Conservation (phyloP, 2,329 filamentous ascomycete genomes). For the Triangularia setosa region DNA sequence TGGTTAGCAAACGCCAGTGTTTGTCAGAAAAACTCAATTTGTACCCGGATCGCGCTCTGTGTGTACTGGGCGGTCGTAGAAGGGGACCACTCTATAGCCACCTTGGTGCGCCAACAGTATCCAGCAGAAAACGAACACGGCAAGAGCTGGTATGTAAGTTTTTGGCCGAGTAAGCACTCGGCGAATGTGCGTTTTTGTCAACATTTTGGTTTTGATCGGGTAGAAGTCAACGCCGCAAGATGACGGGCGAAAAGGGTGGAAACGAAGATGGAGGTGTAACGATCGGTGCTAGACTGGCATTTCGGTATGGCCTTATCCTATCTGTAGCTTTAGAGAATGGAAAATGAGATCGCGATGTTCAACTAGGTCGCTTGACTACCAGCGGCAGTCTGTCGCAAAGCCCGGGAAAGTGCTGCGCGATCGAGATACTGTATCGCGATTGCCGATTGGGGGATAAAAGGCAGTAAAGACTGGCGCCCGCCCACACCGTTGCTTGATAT, state of each 20-base stretch:
- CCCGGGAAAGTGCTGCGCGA: not conserved
- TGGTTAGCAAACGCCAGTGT: conserved; percentile 1
- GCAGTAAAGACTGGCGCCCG: not conserved
- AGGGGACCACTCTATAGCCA: conserved; percentile 2
- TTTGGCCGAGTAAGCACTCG: conserved; percentile 22
- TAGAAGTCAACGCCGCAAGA: not conserved
- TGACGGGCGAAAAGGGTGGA: not conserved
- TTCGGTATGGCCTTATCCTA: not conserved
- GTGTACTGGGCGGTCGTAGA: not conserved
- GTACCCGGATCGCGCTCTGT: conserved; percentile 15
- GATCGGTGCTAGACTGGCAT: not conserved
- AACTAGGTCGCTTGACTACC: not conserved
- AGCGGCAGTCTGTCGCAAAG: not conserved
- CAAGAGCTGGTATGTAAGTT: conserved; percentile 5
- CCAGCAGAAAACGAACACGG: conserved; percentile 16
- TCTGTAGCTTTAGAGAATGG: not conserved
- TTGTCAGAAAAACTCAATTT: not conserved
- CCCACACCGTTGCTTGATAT: not conserved
- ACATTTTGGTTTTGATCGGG: conserved; percentile 9
- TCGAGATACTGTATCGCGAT: not conserved
- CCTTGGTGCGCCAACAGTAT: conserved; percentile 10
- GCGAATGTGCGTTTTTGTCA: conserved; percentile 20
- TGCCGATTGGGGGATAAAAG: not conserved
- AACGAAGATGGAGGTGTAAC: not conserved
- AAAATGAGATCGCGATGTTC: not conserved